Percentiles rank a stretch among this genome's conserved stretches.
These are phyloP conservation scores for Candida glaebosa DNA, from an alignment of 805 yeast genomes.

Conservation along the genomic window DNA sequence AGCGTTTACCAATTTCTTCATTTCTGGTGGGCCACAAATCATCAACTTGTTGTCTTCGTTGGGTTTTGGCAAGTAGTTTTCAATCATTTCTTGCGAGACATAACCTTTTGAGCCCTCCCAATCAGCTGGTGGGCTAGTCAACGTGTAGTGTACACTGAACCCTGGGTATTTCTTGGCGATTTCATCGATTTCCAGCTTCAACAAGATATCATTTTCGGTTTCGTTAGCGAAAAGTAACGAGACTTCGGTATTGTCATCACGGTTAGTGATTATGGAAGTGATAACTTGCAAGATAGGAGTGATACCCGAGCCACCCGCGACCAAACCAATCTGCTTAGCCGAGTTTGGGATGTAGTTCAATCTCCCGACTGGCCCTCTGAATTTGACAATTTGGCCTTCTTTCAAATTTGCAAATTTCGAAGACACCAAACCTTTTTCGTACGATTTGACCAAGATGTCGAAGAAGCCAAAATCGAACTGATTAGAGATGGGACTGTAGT, in stretches of 20 bases:
- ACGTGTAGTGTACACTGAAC: conserved; percentile 57
- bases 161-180: conserved; percentile 60
- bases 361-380: conserved; percentile 79
- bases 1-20: conserved; percentile 53
- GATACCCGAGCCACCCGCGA: conserved; percentile 88
- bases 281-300: conserved; percentile 86
- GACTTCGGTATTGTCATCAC: conserved; percentile 60
- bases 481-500: conserved; percentile 75
- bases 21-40: conserved; percentile 72
- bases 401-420: conserved; percentile 59
- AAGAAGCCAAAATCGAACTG: conserved; percentile 69
- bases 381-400: conserved; percentile 64
- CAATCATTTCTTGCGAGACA: conserved; percentile 56
- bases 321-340: conserved; percentile 60
- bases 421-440: conserved; percentile 68
- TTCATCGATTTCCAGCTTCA: conserved; percentile 71
- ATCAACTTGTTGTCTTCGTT: conserved; percentile 52
- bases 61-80: conserved; percentile 50
- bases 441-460: conserved; percentile 74
- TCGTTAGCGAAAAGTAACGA: conserved; percentile 69
- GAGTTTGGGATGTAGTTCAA: conserved; percentile 56
- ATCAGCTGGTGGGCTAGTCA: conserved; percentile 39
- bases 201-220: conserved; percentile 70
- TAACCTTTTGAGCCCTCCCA: conserved; percentile 64
- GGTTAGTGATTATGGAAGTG: conserved; percentile 64